Evolutionary conservation across 495 filamentous ascomycete genomes (phyloP).

Genomic region (Hamigera avellanea): DNA sequence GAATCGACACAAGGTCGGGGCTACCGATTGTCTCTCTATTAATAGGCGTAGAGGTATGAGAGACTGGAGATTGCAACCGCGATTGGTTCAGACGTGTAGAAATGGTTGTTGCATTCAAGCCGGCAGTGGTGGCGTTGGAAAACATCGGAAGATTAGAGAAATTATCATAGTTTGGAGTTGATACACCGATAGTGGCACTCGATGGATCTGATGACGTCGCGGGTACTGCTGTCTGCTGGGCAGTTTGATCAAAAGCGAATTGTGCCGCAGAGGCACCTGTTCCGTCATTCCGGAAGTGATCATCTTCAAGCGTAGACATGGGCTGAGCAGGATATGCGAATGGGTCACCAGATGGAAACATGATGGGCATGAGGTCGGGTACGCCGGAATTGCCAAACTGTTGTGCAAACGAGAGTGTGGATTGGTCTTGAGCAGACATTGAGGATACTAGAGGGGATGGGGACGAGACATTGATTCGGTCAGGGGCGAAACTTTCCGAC

Average conservation of each 20-base stretch:
- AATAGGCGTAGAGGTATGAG: conserved; percentile 19
- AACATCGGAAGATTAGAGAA: conserved; percentile 19
- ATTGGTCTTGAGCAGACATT: conserved; percentile 8
- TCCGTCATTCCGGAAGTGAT: conserved; percentile 29
- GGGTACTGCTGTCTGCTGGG: background rate
- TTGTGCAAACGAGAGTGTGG: conserved; percentile 17
- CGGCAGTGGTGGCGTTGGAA: conserved; percentile 9
- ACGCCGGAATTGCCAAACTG: conserved; percentile 31
- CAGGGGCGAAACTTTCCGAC: conserved; percentile 10
- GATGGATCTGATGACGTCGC: conserved; percentile 3
- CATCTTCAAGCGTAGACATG: conserved; percentile 51
- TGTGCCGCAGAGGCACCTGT: conserved; percentile 7
- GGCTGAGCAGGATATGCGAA: conserved; percentile 86
- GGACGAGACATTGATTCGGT: conserved; percentile 10
- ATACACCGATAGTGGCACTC: conserved; percentile 6
- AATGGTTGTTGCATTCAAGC: background rate
- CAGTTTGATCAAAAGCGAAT: conserved; percentile 3
- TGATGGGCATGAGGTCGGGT: conserved; percentile 71
- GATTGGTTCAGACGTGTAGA: conserved; percentile 8
- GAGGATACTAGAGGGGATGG: conserved; percentile 9
- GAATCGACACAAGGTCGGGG: conserved; percentile 35
- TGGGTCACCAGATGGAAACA: conserved; percentile 86
- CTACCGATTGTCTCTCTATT: conserved; percentile 24
- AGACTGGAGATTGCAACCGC: conserved; percentile 23
- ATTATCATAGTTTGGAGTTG: conserved; percentile 17